Conservation (phyloP, 129 eudicot genomes). For the Arctium lappa region DNA sequence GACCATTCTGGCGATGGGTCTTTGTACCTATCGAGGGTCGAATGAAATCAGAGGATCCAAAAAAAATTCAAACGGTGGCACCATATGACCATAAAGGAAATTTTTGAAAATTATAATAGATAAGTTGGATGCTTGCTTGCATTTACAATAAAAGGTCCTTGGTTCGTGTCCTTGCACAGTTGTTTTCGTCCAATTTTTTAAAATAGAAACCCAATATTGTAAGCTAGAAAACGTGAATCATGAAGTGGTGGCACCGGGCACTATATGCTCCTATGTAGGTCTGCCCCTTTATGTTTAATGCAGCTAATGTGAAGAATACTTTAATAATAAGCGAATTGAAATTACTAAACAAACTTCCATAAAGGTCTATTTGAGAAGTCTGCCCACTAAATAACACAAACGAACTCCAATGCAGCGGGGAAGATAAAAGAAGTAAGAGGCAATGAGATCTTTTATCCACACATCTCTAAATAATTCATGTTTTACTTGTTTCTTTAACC, state of each 20-base stretch:
- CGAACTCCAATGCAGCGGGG: no score
- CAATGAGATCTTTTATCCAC: not conserved
- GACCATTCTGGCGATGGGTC: constrained; percentile 89
- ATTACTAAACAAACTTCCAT: no score
- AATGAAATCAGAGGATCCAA: not conserved
- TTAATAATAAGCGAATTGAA: no score
- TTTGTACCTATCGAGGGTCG: constrained; percentile 48
- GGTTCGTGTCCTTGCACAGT: not conserved
- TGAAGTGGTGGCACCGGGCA: not conserved
- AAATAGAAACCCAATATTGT: not conserved
- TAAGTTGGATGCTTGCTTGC: no score
- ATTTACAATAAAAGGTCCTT: no score
- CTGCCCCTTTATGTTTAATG: not conserved
- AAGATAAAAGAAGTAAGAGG: no score
- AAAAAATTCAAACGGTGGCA: not conserved
- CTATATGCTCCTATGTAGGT: not conserved
- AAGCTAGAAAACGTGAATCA: not conserved
- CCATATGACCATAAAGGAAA: not conserved
- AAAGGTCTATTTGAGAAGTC: no score
- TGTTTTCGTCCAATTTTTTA: not conserved
- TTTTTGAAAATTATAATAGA: no score
- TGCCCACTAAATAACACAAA: no score
- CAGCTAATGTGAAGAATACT: not conserved
- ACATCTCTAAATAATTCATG: not conserved
- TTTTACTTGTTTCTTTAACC: not conserved